phyloP scores from a whole-genome alignment of 768 basidiomycete genomes.

The Boletus barrowsii region DNA sequence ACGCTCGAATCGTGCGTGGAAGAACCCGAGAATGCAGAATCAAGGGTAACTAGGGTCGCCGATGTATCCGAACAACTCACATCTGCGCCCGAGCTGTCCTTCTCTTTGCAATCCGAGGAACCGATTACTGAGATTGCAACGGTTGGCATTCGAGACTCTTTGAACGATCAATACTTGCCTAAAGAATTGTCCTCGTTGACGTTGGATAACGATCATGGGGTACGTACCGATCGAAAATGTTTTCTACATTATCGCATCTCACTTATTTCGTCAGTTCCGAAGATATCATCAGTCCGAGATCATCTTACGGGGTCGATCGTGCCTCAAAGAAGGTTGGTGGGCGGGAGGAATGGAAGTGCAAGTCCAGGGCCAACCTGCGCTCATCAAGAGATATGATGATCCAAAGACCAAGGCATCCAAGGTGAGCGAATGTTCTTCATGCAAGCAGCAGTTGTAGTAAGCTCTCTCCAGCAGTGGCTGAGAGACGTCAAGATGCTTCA shows the following conservation, averaged over 20 bases:
- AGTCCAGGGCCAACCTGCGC: slow-evolving; percentile 37
- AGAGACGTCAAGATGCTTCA: slow-evolving; percentile 49
- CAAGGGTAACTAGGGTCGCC: background rate
- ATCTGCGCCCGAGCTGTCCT: background rate
- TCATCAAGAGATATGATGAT: slow-evolving; percentile 47
- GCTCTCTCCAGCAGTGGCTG: slow-evolving; percentile 41
- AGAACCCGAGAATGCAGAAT: background rate
- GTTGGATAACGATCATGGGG: slow-evolving; percentile 34
- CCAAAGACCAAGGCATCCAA: slow-evolving; percentile 30
- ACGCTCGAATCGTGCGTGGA: background rate
- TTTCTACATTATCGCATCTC: background rate
- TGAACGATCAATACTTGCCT: slow-evolving; percentile 22
- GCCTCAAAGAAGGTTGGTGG: slow-evolving; percentile 48
- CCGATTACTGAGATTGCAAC: slow-evolving; percentile 21
- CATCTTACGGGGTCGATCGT: slow-evolving; percentile 33
- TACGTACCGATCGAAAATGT: slow-evolving; percentile 7
- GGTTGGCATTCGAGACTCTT: slow-evolving; percentile 8
- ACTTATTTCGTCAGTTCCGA: slow-evolving; percentile 36
- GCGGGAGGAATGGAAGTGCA: slow-evolving; percentile 40
- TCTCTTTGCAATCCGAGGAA: slow-evolving; percentile 1
- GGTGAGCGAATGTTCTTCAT: slow-evolving; percentile 19
- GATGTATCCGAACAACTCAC: background rate
- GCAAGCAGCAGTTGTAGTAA: background rate
- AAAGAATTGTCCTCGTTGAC: slow-evolving; percentile 20
- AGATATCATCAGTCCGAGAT: slow-evolving; percentile 52